phyloP scores from a whole-genome alignment of 1,284 basidiomycete species.

The Singerocomus inundabilis region DNA sequence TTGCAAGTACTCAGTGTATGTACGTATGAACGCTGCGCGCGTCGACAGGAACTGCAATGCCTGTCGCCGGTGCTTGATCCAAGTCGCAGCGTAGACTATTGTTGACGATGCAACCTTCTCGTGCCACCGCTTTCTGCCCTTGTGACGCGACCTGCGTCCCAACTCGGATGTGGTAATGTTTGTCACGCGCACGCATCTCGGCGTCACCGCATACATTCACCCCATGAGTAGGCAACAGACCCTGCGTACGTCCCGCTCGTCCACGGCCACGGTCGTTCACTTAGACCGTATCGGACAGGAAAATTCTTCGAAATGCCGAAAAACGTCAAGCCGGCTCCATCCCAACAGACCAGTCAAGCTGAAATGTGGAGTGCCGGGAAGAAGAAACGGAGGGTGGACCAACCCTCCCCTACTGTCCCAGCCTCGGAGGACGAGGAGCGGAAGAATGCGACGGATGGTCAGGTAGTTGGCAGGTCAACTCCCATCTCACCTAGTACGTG shows the following conservation, averaged over 20 bases:
- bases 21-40: too few species aligned
- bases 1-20: too few species aligned
- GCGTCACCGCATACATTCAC: conserved; percentile 10
- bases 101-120: not conserved
- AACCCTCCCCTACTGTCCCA: conserved; percentile 14
- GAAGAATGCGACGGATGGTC: conserved; percentile 27
- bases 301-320: conserved; percentile 75
- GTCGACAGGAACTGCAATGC: too few species aligned
- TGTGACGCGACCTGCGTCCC: conserved; percentile 1
- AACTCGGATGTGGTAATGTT: conserved; percentile 21
- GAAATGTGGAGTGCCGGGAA: conserved; percentile 69
- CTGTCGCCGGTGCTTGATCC: not conserved
- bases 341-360: conserved; percentile 68
- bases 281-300: conserved; percentile 36
- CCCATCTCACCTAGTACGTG: conserved; percentile 18
- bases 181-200: conserved; percentile 15
- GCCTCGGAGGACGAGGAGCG: conserved; percentile 32
- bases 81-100: not conserved
- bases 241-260: conserved; percentile 45
- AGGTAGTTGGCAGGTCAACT: not conserved
- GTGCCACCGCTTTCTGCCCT: too few species aligned
- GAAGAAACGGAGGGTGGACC: conserved; percentile 31
- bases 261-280: not conserved
- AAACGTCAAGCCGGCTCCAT: conserved; percentile 55
- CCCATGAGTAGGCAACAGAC: conserved; percentile 70